phyloP scores from a whole-genome alignment of 805 yeast genomes.

The Metschnikowia aberdeeniae region DNA sequence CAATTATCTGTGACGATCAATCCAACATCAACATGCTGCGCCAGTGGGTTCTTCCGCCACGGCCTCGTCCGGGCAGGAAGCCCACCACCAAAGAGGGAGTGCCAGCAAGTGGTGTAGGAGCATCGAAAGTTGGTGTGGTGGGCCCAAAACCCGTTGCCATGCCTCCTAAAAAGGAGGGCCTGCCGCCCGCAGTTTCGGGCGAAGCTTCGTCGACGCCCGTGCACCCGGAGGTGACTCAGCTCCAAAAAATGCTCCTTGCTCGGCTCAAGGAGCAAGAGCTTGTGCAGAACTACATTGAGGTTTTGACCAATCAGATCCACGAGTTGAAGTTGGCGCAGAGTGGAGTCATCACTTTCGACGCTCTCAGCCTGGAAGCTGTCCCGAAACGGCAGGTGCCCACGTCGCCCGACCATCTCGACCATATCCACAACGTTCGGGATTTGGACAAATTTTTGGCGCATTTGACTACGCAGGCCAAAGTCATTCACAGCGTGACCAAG shows the following conservation, averaged over 20 bases:
- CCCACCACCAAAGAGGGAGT: slow-evolving; percentile 24
- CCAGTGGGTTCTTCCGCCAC: slow-evolving; percentile 81
- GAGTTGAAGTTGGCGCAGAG: slow-evolving; percentile 41
- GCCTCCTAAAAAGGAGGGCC: not conserved
- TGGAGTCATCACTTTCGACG: slow-evolving; percentile 42
- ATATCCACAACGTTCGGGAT: slow-evolving; percentile 37
- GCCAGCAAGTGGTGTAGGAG: not conserved
- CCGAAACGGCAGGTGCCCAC: slow-evolving; percentile 11
- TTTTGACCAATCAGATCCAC: slow-evolving; percentile 39
- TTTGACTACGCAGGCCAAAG: slow-evolving; percentile 32
- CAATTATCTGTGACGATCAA: slow-evolving; percentile 5
- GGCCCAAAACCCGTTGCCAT: too few relatives aligned
- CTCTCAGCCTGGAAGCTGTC: slow-evolving; percentile 22
- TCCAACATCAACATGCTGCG: slow-evolving; percentile 55
- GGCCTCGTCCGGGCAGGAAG: slow-evolving; percentile 72
- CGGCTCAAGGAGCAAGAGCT: slow-evolving; percentile 42
- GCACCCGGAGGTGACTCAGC: slow-evolving; percentile 18
- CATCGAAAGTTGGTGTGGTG: not conserved
- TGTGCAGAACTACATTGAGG: slow-evolving; percentile 39
- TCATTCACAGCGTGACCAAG: slow-evolving; percentile 39
- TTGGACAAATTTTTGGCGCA: slow-evolving; percentile 38
- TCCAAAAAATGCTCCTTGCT: slow-evolving; percentile 32
- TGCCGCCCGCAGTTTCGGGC: not conserved
- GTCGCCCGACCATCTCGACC: slow-evolving; percentile 33
- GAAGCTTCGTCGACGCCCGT: not conserved